phyloP scores from a whole-genome alignment of 1,284 basidiomycete genomes.

The Stereum hirsutum region DNA sequence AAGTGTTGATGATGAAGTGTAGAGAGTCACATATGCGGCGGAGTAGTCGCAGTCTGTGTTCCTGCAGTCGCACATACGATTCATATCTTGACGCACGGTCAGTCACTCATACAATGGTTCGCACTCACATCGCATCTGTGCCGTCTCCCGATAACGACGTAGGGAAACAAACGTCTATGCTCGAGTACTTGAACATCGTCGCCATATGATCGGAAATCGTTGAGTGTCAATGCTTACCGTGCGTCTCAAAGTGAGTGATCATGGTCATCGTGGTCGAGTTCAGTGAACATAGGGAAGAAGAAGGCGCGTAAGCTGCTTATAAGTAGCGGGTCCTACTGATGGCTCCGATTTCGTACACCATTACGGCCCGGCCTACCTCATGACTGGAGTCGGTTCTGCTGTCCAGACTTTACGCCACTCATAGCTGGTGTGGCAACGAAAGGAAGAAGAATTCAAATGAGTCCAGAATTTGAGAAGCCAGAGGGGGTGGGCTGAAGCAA shows the following conservation, averaged over 20 bases:
- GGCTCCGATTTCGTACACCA: no score
- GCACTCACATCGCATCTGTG: slow-evolving; percentile 72
- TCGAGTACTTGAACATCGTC: neutral
- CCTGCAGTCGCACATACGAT: slow-evolving; percentile 30
- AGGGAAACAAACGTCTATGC: slow-evolving; percentile 72
- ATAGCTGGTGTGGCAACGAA: no score
- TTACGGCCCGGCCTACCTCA: no score
- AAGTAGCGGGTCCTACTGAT: no score
- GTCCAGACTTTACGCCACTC: no score
- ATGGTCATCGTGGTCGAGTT: slow-evolving; percentile 24
- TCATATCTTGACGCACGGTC: neutral
- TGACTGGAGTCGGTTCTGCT: no score
- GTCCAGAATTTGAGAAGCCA: no score
- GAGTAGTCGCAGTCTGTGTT: slow-evolving; percentile 95
- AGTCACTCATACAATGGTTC: neutral
- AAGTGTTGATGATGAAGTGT: slow-evolving; percentile 57
- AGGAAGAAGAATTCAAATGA: no score
- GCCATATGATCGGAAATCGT: slow-evolving; percentile 5
- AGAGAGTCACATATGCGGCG: slow-evolving; percentile 80
- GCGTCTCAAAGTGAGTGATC: slow-evolving; percentile 43
- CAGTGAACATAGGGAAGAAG: no score
- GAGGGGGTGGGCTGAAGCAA: no score
- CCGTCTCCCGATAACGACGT: slow-evolving; percentile 82
- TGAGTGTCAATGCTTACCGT: slow-evolving; percentile 32
- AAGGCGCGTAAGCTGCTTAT: no score